These are phyloP conservation scores for Citrus reticulata DNA, from an alignment of 345 rosid genomes.

Conservation along the genomic window DNA sequence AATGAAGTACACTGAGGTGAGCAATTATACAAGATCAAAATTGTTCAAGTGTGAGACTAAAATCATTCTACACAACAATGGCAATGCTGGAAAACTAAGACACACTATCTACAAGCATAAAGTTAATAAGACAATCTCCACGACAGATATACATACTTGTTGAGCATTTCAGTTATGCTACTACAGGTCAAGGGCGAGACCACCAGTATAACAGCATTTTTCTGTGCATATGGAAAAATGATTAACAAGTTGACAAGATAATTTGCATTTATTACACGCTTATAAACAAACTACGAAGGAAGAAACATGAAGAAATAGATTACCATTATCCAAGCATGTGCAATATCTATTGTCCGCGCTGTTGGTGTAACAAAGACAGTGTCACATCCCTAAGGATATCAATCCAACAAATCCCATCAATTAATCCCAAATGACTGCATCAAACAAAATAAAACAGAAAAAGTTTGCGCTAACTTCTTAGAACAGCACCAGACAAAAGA, in stretches of 20 bases:
- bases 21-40: neutral
- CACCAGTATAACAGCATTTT: slow-evolving; percentile 60
- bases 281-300: neutral
- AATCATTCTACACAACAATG: neutral
- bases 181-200: slow-evolving; percentile 67
- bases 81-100: neutral
- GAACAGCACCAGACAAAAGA: neutral
- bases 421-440: slow-evolving; percentile 20
- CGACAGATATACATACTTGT: slow-evolving; percentile 47
- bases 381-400: slow-evolving; percentile 75
- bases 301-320: slow-evolving; percentile 13
- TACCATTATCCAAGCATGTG: slow-evolving; percentile 90
- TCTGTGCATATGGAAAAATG: slow-evolving; percentile 38
- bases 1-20: neutral
- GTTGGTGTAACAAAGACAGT: slow-evolving; percentile 88
- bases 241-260: slow-evolving; percentile 8
- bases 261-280: neutral
- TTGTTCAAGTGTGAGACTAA: neutral
- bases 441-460: slow-evolving; percentile 10
- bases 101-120: neutral
- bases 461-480: neutral
- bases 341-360: slow-evolving; percentile 85
- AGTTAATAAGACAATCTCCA: neutral
- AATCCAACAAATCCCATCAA: slow-evolving; percentile 34
- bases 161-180: slow-evolving; percentile 57